Evolutionary conservation across 768 basidiomycete species (phyloP).

Genomic region (Amanita phalloides): DNA sequence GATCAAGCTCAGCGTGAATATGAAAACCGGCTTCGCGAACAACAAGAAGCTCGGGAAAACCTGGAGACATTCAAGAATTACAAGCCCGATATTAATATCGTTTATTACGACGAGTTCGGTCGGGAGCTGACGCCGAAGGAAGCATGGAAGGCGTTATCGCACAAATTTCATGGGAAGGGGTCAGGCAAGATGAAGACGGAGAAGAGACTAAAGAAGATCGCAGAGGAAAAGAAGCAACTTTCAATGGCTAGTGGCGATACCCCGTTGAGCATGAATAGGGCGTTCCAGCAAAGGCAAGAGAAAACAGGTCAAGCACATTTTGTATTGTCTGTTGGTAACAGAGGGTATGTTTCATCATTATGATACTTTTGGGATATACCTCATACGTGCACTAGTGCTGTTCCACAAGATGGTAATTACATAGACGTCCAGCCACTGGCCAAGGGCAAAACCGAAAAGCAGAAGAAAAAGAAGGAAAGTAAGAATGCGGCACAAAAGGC

Average conservation of each 20-base stretch:
- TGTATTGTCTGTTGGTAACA: slow-evolving; percentile 86
- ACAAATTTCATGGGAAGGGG: slow-evolving; percentile 97
- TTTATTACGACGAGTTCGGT: slow-evolving; percentile 95
- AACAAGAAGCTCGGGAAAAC: slow-evolving; percentile 77
- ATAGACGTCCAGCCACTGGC: slow-evolving; percentile 71
- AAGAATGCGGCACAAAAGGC: slow-evolving; percentile 36
- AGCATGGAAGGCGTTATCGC: slow-evolving; percentile 96
- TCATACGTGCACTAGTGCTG: slow-evolving; percentile 43
- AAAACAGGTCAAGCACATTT: slow-evolving; percentile 96
- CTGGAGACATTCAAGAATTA: slow-evolving; percentile 85
- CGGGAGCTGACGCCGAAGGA: slow-evolving; percentile 84
- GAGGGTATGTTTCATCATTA: slow-evolving; percentile 48
- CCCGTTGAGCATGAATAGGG: slow-evolving; percentile 87
- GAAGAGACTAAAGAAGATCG: slow-evolving; percentile 92
- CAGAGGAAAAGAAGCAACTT: slow-evolving; percentile 91
- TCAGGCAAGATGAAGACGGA: slow-evolving; percentile 96
- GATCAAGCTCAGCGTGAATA: slow-evolving; percentile 93
- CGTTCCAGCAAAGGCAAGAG: slow-evolving; percentile 89
- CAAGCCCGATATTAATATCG: slow-evolving; percentile 94
- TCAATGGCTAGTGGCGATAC: slow-evolving; percentile 96
- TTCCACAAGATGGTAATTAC: slow-evolving; percentile 77
- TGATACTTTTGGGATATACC: slow-evolving; percentile 5
- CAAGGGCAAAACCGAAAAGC: slow-evolving; percentile 77
- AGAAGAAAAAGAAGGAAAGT: slow-evolving; percentile 71
- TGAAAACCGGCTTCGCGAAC: slow-evolving; percentile 86